A percentile compares a stretch with the other conserved stretches of the same genome.
These are phyloP conservation scores for Dillenia suffruticosa DNA, from an alignment of 164 flowering plant genomes.

Conservation along the genomic window DNA sequence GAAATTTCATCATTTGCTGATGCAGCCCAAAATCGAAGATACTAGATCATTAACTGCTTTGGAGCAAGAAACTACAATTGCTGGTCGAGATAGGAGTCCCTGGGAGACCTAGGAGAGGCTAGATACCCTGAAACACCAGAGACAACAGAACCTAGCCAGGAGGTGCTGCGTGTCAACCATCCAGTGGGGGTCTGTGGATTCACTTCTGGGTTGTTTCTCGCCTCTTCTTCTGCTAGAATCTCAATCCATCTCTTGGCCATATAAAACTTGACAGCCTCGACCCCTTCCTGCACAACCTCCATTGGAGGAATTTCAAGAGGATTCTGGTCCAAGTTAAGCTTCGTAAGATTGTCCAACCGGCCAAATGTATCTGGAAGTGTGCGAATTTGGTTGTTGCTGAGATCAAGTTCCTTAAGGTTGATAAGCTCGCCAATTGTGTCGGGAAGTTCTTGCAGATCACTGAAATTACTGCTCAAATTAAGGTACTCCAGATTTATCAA, in stretches of 20 bases:
- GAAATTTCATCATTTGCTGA: no score
- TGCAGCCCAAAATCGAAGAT: no score
- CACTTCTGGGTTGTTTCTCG: slow-evolving; percentile 32
- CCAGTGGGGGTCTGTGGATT: slow-evolving; percentile 36
- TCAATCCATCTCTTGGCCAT: slow-evolving; percentile 86
- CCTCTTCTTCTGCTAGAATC: slow-evolving; percentile 67
- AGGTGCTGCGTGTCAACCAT: slow-evolving; percentile 76
- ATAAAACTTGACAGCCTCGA: slow-evolving; percentile 68
- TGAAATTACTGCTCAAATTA: slow-evolving; percentile 81
- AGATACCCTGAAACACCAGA: slow-evolving; percentile 44
- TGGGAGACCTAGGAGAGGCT: slow-evolving; percentile 28
- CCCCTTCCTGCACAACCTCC: slow-evolving; percentile 66
- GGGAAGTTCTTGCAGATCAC: slow-evolving; percentile 78
- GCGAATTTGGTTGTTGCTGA: slow-evolving; percentile 87
- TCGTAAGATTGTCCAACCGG: slow-evolving; percentile 58
- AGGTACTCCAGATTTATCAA: slow-evolving; percentile 67
- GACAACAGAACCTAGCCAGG: slow-evolving; percentile 54
- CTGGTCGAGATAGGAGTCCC: slow-evolving; percentile 70
- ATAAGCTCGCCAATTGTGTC: slow-evolving; percentile 71
- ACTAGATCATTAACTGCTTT: no score
- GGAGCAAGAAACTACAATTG: slow-evolving; percentile 37
- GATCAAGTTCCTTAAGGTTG: slow-evolving; percentile 81
- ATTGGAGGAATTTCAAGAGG: slow-evolving; percentile 76
- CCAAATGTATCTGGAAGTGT: slow-evolving; percentile 84
- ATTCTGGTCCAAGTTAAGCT: slow-evolving; percentile 83